Percentiles rank a stretch among this genome's conserved stretches.
Conservation (phyloP, 1,284 basidiomycete species). For the Inonotus obliquus region DNA sequence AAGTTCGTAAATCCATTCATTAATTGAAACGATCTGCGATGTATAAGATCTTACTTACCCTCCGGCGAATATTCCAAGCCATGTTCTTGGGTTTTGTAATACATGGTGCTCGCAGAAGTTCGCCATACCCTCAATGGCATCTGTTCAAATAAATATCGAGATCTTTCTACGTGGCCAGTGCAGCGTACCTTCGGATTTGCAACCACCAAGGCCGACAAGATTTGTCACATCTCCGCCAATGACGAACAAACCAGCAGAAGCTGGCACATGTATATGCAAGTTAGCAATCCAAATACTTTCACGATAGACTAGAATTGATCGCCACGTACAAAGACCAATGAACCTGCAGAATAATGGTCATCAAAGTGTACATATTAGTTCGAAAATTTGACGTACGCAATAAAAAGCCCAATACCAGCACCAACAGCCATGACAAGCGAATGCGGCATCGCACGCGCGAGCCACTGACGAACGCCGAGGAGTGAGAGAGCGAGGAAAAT, state of each 20-base stretch:
- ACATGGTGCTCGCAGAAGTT: slow-evolving; percentile 67
- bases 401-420: slow-evolving; percentile 84
- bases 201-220: slow-evolving; percentile 80
- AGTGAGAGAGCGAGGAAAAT: slow-evolving; percentile 81
- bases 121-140: slow-evolving; percentile 39
- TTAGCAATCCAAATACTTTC: background rate
- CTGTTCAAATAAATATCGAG: slow-evolving; percentile 16
- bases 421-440: slow-evolving; percentile 83
- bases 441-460: slow-evolving; percentile 83
- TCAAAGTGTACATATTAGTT: slow-evolving; percentile 1
- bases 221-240: slow-evolving; percentile 74
- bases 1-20: background rate
- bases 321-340: slow-evolving; percentile 54
- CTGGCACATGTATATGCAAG: slow-evolving; percentile 26
- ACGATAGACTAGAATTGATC: background rate
- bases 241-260: slow-evolving; percentile 66
- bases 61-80: slow-evolving; percentile 87
- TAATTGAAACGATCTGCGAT: background rate
- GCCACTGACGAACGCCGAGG: slow-evolving; percentile 86
- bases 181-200: slow-evolving; percentile 45
- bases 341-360: slow-evolving; percentile 38
- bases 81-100: slow-evolving; percentile 72
- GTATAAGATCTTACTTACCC: slow-evolving; percentile 47
- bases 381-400: slow-evolving; percentile 41
- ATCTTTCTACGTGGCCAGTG: background rate